Evolutionary conservation across 805 yeast species (phyloP).

Genomic region (Clavispora vitiphila): DNA sequence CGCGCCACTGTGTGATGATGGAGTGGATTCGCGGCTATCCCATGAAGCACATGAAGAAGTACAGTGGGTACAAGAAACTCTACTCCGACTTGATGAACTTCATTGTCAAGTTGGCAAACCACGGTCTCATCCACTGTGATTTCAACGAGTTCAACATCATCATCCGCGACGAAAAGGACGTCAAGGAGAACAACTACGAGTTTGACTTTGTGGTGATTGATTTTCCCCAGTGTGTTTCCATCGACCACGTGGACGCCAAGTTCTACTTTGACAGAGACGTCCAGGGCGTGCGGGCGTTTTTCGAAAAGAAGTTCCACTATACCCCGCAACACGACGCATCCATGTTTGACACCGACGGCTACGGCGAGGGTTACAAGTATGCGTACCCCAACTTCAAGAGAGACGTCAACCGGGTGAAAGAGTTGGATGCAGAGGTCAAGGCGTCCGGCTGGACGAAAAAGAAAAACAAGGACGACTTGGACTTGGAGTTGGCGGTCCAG

Average conservation of each 20-base stretch:
- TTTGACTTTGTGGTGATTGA: constrained; percentile 86
- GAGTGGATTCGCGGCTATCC: constrained; percentile 85
- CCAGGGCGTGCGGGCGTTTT: constrained; percentile 80
- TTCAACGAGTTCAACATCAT: constrained; percentile 95
- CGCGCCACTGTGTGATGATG: constrained; percentile 92
- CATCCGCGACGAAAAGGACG: constrained; percentile 58
- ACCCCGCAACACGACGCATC: constrained; percentile 61
- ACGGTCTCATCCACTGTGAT: constrained; percentile 95
- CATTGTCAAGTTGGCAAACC: constrained; percentile 74
- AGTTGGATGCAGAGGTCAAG: constrained; percentile 78
- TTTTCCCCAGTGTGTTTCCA: constrained; percentile 96
- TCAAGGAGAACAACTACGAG: constrained; percentile 36
- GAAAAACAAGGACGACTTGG: constrained; percentile 38
- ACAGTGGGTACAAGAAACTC: constrained; percentile 61
- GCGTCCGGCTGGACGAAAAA: constrained; percentile 78
- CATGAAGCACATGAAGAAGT: constrained; percentile 76
- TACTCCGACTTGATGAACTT: constrained; percentile 86
- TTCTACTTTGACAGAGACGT: constrained; percentile 89
- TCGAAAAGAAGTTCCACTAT: constrained; percentile 71
- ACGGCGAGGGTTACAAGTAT: constrained; percentile 71
- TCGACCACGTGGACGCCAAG: constrained; percentile 85
- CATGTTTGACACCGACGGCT: constrained; percentile 76
- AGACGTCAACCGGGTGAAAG: constrained; percentile 64
- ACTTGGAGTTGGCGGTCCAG: constrained; percentile 72
- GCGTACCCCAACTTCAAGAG: constrained; percentile 75